A percentile compares a stretch with the other conserved stretches of the same genome.
These are phyloP conservation scores for Paxillus ammoniavirescens DNA, from an alignment of 768 basidiomycete species.

Conservation along the genomic window DNA sequence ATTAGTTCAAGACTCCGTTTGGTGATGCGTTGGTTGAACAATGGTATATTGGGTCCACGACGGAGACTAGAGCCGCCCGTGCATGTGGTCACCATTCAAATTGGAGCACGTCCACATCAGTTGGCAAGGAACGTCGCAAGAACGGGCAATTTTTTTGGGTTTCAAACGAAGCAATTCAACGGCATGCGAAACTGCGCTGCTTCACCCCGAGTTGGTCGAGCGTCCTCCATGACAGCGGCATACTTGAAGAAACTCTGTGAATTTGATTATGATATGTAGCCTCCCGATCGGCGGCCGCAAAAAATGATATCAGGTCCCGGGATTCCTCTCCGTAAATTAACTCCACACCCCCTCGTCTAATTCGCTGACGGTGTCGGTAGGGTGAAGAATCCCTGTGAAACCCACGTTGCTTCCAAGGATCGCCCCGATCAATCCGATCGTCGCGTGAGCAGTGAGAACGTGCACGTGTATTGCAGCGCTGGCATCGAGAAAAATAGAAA, in stretches of 20 bases:
- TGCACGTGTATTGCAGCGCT: not conserved
- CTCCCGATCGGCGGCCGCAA: not conserved
- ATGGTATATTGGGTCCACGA: no score
- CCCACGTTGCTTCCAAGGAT: not conserved
- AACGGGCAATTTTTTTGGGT: not conserved
- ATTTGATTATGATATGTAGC: not conserved
- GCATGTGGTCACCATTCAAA: not conserved
- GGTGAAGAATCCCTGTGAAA: not conserved
- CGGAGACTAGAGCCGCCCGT: no score
- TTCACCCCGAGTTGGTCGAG: not conserved
- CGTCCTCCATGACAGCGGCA: not conserved
- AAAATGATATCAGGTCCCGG: not conserved
- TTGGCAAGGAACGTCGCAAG: not conserved
- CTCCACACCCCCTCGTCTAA: not conserved
- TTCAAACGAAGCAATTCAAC: not conserved
- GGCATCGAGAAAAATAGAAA: not conserved
- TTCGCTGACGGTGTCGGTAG: not conserved
- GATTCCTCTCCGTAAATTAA: not conserved
- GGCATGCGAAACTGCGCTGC: not conserved
- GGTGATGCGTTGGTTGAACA: no score
- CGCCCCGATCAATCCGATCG: not conserved
- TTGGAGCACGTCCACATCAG: constrained; percentile 17
- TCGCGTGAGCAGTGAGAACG: not conserved
- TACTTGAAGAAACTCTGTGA: not conserved
- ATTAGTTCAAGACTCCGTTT: not conserved